Conservation (phyloP, 2,329 filamentous ascomycete species). For the Epichloe brachyelytri region DNA sequence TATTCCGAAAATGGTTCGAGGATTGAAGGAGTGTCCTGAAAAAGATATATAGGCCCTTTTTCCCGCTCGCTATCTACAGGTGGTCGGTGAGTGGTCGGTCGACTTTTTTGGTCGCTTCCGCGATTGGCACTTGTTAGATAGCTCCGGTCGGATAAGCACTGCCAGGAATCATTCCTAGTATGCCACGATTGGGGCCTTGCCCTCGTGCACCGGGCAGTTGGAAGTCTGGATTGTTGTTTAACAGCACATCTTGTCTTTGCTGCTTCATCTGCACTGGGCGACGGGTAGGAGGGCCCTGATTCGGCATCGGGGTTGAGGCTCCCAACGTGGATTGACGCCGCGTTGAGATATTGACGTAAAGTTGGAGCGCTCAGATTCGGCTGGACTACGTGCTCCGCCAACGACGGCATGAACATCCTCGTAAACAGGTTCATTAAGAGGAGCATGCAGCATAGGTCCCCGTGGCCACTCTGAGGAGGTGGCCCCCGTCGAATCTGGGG, state of each 20-base stretch:
- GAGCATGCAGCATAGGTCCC: constrained; percentile 14
- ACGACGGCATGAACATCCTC: constrained; percentile 47
- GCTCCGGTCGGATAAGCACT: constrained; percentile 35
- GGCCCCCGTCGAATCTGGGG: constrained; percentile 50
- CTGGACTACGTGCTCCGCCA: constrained; percentile 52
- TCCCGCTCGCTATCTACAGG: background rate
- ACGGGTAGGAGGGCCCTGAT: constrained; percentile 28
- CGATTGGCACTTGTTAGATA: background rate
- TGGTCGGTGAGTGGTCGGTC: background rate
- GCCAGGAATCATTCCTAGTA: constrained; percentile 36
- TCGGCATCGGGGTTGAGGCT: constrained; percentile 37
- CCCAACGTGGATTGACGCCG: constrained; percentile 80
- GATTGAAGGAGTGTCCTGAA: background rate
- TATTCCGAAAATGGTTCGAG: background rate
- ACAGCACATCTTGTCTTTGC: constrained; percentile 56
- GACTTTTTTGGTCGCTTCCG: background rate
- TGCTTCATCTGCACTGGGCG: constrained; percentile 42
- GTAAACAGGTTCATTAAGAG: constrained; percentile 31
- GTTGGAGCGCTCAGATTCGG: constrained; percentile 65
- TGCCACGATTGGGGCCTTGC: constrained; percentile 13
- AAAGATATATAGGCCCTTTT: background rate
- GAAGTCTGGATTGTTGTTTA: constrained; percentile 88
- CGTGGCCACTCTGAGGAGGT: constrained; percentile 26
- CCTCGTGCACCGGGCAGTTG: constrained; percentile 43
- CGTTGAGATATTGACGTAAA: constrained; percentile 88